These are phyloP conservation scores for Graphilbum fragrans DNA, from an alignment of 2,329 filamentous ascomycete genomes.

Conservation along the genomic window DNA sequence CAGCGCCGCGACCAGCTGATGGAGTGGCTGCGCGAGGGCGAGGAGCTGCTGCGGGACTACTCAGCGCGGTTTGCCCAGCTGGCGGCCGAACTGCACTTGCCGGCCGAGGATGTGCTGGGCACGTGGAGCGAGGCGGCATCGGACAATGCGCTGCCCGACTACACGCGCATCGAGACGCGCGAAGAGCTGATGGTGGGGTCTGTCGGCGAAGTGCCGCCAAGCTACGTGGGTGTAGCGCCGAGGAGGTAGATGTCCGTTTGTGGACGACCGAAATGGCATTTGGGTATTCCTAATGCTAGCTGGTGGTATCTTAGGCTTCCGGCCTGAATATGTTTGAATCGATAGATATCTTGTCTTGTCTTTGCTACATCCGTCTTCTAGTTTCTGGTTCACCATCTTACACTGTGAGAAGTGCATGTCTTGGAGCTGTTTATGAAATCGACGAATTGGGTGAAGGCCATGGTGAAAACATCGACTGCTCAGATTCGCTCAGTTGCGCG, in stretches of 20 bases:
- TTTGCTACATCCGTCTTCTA: too few relatives aligned
- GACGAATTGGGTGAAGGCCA: too few relatives aligned
- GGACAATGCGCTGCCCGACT: conserved; percentile 18
- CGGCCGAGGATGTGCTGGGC: conserved; percentile 17
- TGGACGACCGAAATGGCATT: too few relatives aligned
- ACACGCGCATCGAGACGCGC: conserved; percentile 14
- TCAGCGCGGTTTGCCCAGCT: conserved; percentile 17
- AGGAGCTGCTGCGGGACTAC: conserved; percentile 19
- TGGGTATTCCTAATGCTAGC: too few relatives aligned
- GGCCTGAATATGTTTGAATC: too few relatives aligned
- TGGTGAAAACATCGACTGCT: too few relatives aligned
- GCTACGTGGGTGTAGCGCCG: background rate
- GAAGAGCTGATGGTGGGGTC: conserved; percentile 20
- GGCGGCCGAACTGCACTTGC: conserved; percentile 13
- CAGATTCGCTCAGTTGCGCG: too few relatives aligned
- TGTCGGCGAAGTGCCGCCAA: conserved; percentile 18
- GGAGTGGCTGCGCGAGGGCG: conserved; percentile 17
- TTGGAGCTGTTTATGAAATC: too few relatives aligned
- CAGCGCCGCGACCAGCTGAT: conserved; percentile 16
- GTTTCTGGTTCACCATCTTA: too few relatives aligned
- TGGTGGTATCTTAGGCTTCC: too few relatives aligned
- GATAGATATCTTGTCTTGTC: too few relatives aligned
- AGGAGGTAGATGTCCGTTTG: background rate
- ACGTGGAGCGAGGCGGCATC: conserved; percentile 18
- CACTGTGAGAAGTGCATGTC: too few relatives aligned